These are phyloP conservation scores for Arachnopeziza araneosa DNA, from an alignment of 2,329 filamentous ascomycete species.

Conservation along the genomic window DNA sequence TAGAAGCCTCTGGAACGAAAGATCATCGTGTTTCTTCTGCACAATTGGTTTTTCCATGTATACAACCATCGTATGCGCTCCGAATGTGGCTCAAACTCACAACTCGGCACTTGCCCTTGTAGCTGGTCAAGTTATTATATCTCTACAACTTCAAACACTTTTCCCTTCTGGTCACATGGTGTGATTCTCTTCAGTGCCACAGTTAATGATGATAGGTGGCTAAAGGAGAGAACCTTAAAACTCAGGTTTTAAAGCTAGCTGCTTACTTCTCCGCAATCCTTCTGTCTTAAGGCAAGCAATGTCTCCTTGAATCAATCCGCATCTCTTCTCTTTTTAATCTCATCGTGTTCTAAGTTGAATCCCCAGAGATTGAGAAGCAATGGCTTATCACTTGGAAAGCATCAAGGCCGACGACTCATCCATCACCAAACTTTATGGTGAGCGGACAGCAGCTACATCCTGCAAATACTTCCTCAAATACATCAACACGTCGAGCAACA, in stretches of 20 bases:
- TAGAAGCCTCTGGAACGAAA: no score
- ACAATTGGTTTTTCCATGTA: no score
- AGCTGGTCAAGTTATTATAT: not conserved
- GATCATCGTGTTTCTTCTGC: no score
- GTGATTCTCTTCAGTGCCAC: not conserved
- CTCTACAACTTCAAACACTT: not conserved
- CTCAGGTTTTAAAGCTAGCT: not conserved
- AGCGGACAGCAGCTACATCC: slow-evolving; percentile 1
- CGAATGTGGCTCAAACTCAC: no score
- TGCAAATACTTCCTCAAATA: slow-evolving; percentile 31
- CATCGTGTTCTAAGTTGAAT: not conserved
- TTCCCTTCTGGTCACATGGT: not conserved
- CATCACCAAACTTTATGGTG: slow-evolving; percentile 5
- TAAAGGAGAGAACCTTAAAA: not conserved
- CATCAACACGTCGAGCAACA: slow-evolving; percentile 23
- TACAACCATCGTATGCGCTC: no score
- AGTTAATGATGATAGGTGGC: not conserved
- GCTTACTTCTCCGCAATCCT: not conserved
- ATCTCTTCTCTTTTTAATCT: not conserved
- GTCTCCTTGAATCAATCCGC: not conserved
- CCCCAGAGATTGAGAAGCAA: not conserved
- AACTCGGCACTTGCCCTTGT: no score
- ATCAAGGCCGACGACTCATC: slow-evolving; percentile 2
- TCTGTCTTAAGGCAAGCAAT: not conserved
- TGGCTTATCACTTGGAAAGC: slow-evolving; percentile 3